A percentile compares a stretch with the other conserved stretches of the same genome.
phyloP scores from a whole-genome alignment of 495 filamentous ascomycete genomes.

The Pyronema omphalodes region DNA sequence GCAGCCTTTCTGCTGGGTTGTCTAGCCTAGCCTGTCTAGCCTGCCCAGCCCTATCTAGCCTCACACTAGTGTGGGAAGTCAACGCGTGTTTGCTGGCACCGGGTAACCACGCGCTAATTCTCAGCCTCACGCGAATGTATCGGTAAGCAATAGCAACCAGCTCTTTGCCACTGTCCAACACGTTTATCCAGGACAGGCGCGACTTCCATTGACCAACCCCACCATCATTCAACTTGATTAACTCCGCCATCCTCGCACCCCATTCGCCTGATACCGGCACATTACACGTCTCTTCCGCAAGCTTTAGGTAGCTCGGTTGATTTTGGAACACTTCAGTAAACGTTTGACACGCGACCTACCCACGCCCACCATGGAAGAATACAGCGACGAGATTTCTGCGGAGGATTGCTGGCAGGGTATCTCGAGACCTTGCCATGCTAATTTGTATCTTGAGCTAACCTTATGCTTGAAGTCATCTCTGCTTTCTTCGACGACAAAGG shows the following conservation, averaged over 20 bases:
- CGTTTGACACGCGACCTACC: not conserved
- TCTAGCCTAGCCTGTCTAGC: too few species aligned
- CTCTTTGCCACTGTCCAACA: not conserved
- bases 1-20: too few species aligned
- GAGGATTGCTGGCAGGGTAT: conserved; percentile 78
- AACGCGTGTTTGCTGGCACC: too few species aligned
- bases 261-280: not conserved
- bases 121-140: too few species aligned
- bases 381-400: conserved; percentile 58
- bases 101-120: too few species aligned
- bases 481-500: conserved; percentile 92
- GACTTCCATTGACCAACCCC: not conserved
- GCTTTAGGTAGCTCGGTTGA: not conserved
- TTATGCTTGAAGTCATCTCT: conserved; percentile 47
- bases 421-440: not conserved
- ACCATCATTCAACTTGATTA: not conserved
- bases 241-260: not conserved
- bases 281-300: not conserved
- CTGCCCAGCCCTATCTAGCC: too few species aligned
- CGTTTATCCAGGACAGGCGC: not conserved
- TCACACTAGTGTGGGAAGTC: too few species aligned
- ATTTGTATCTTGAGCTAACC: not conserved
- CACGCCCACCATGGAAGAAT: conserved; percentile 32
- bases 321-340: not conserved
- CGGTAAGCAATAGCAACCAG: too few species aligned